Evolutionary conservation across 345 rosid genomes (phyloP), one percentile per base, ranked within the genome.

Genomic region (Sonneratia caseolaris): DNA sequence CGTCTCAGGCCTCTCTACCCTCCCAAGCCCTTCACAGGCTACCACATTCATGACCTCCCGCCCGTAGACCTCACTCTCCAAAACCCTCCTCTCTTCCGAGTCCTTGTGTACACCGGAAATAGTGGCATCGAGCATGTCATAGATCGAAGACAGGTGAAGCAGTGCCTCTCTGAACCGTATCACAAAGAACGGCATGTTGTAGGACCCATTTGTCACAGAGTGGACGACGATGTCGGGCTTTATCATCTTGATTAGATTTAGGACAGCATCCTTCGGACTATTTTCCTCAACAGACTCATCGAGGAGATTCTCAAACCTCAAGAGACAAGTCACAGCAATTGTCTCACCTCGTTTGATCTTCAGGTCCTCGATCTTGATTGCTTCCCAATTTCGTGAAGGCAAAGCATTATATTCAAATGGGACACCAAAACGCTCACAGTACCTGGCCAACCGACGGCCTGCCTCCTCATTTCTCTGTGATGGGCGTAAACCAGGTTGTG

Each of bases 1-100:
- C 13, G 88, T 84, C 84, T 90, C 98, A 0, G 96, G 97, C 81
- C 98, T 88, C 76, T 86, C 90, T 0, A 83, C 82, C 81, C 98
- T 86, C 56, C 86, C 92, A 3, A 67, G 18, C 7, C 97, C 96
- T 82, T 94, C 98, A 47, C 93, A 94, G 0, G 98, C 96, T 48
- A 91, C 76, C 18, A 83, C 87, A 18, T 88, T 91, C 83, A 88
- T 72, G 27, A 80, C 85, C 68, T 85, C 96, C 55, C 84, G 82
- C 53, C 96, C 91, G 24, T 76, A 86, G 61, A 87, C 76, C 80
- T 87, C 95, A 21, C 81, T 74, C 83, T 91, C 97, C 51, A 80
- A 69, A 74, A 79, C 76, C 76, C 82, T 67, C 82, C 98, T 85
- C 72, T 69, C 82, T 4, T 76, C 78, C 27, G 85, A 76, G 45